phyloP scores from a whole-genome alignment of 2,329 filamentous ascomycete species.

The Fusarium chaquense region DNA sequence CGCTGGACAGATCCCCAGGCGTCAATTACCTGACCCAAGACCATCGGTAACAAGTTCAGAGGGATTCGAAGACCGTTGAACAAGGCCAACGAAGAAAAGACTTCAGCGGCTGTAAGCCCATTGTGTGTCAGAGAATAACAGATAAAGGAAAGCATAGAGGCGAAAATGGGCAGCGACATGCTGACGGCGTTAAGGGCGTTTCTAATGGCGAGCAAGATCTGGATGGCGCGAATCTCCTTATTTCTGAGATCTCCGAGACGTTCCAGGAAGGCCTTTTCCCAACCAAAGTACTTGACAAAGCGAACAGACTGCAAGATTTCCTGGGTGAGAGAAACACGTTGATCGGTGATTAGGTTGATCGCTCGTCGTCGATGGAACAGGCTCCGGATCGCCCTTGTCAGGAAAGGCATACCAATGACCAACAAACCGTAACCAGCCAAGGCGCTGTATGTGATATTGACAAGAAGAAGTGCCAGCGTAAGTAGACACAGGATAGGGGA shows the following conservation, averaged over 20 bases:
- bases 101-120: conserved; percentile 75
- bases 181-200: conserved; percentile 88
- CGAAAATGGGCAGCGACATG: conserved; percentile 90
- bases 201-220: conserved; percentile 82
- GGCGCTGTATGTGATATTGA: conserved; percentile 92
- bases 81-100: conserved; percentile 95
- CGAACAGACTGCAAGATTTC: conserved; percentile 91
- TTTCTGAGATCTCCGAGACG: conserved; percentile 79
- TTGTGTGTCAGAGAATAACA: conserved; percentile 78
- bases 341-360: conserved; percentile 96
- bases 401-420: conserved; percentile 79
- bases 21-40: conserved; percentile 90
- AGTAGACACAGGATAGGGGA: conserved; percentile 82
- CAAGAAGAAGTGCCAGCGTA: conserved; percentile 80
- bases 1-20: conserved; percentile 86
- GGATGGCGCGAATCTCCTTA: conserved; percentile 85
- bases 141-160: conserved; percentile 95
- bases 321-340: conserved; percentile 89
- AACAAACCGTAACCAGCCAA: conserved; percentile 88
- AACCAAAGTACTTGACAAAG: conserved; percentile 97
- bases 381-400: conserved; percentile 81
- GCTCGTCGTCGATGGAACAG: conserved; percentile 79
- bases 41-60: conserved; percentile 86
- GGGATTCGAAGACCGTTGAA: conserved; percentile 94
- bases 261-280: conserved; percentile 88